Evolutionary conservation across 306 rosid genomes (phyloP).

Genomic region (Gynostemma pentaphyllum): DNA sequence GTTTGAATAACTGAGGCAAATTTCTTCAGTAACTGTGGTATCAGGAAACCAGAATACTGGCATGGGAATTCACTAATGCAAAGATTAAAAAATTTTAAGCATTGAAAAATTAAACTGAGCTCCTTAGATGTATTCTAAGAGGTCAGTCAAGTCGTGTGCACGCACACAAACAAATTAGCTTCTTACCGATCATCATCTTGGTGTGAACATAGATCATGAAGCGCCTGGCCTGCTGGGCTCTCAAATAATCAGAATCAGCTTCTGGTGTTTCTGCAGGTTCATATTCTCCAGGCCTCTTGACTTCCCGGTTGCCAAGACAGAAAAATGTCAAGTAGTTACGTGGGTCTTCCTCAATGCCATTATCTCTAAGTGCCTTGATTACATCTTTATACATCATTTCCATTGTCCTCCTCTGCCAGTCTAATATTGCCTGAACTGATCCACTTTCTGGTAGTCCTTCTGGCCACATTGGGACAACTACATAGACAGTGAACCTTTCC

Average conservation of each 20-base stretch:
- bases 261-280: conserved; percentile 51
- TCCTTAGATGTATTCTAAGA: background rate
- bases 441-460: conserved; percentile 67
- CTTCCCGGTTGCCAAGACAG: conserved; percentile 68
- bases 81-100: background rate
- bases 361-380: conserved; percentile 40
- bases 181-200: conserved; percentile 68
- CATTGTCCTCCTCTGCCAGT: conserved; percentile 68
- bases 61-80: background rate
- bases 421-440: conserved; percentile 70
- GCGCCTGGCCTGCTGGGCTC: conserved; percentile 55
- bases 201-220: conserved; percentile 74
- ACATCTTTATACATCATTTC: conserved; percentile 69
- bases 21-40: background rate
- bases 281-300: conserved; percentile 56
- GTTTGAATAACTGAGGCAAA: too few relatives aligned
- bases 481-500: conserved; percentile 51
- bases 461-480: conserved; percentile 73
- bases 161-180: background rate
- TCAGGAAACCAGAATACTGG: background rate
- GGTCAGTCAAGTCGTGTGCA: background rate
- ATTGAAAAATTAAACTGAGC: background rate
- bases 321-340: conserved; percentile 67
- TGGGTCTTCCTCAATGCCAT: conserved; percentile 53
- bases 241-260: conserved; percentile 38